A percentile compares a stretch with the other conserved stretches of the same genome.
These are phyloP conservation scores for Hagleromyces aurorensis DNA, from an alignment of 805 yeast species.

Conservation along the genomic window DNA sequence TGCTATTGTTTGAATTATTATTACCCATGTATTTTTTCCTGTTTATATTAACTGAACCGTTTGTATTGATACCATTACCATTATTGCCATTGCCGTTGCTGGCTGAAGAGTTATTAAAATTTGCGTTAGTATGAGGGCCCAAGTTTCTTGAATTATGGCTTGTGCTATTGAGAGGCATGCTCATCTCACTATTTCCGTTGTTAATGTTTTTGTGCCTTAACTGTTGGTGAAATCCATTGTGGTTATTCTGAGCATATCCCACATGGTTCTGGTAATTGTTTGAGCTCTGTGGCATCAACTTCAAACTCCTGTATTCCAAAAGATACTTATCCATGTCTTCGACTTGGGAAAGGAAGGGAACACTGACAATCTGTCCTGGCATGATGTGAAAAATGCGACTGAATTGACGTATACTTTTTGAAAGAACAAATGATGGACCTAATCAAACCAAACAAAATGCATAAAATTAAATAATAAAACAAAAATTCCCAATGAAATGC, in stretches of 20 bases:
- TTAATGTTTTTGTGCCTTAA: constrained; percentile 3
- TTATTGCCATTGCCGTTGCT: constrained; percentile 6
- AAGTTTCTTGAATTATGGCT: too few species aligned
- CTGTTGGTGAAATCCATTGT: constrained; percentile 2
- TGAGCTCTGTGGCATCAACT: constrained; percentile 12
- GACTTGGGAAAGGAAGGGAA: constrained; percentile 29
- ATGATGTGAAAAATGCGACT: constrained; percentile 6
- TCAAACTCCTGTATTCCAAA: constrained; percentile 20
- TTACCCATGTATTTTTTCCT: constrained; percentile 8
- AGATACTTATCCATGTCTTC: constrained; percentile 31
- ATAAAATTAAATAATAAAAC: too few species aligned
- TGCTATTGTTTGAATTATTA: constrained; percentile 4
- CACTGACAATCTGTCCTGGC: constrained; percentile 27
- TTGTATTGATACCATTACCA: constrained; percentile 5
- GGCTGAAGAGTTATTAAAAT: too few species aligned
- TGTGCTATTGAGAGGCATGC: neutral
- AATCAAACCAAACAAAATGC: neutral
- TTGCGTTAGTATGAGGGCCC: too few species aligned
- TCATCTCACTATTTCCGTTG: constrained; percentile 4
- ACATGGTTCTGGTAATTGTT: constrained; percentile 6
- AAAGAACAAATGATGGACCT: constrained; percentile 1
- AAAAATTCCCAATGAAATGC: too few species aligned
- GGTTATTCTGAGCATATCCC: constrained; percentile 4
- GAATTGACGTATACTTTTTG: constrained; percentile 1
- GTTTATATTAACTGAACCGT: constrained; percentile 3